Percentiles rank a stretch among this genome's conserved stretches.
These are phyloP conservation scores for Aureobasidium sp. DNA, from an alignment of 2,329 filamentous ascomycete genomes.

Conservation along the genomic window DNA sequence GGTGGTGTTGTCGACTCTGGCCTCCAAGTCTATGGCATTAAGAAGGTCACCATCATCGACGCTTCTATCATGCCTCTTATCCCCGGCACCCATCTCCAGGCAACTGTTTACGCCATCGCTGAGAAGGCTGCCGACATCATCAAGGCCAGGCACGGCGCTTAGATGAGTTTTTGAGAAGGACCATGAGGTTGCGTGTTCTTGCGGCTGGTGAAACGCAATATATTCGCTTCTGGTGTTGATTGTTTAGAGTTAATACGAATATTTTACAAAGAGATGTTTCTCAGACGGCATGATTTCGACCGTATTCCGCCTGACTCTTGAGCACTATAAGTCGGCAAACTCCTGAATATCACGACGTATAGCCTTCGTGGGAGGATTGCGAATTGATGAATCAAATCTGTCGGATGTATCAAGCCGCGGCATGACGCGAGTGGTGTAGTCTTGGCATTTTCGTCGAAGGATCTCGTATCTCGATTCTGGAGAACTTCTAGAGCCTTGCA, in stretches of 20 bases:
- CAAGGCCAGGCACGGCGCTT: slow-evolving; percentile 21
- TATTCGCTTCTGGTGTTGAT: neutral
- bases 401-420: neutral
- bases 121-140: slow-evolving; percentile 28
- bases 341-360: neutral
- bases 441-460: neutral
- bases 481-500: neutral
- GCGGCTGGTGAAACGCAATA: slow-evolving; percentile 18
- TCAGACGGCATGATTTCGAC: no score
- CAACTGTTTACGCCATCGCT: slow-evolving; percentile 30
- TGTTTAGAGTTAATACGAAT: neutral
- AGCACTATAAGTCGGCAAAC: neutral
- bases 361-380: neutral
- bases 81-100: slow-evolving; percentile 28
- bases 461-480: neutral
- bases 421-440: neutral
- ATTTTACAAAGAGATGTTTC: neutral
- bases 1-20: slow-evolving; percentile 28
- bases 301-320: no score
- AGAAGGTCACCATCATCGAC: slow-evolving; percentile 29
- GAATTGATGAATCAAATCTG: neutral
- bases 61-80: slow-evolving; percentile 27
- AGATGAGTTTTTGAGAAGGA: slow-evolving; percentile 23
- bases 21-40: slow-evolving; percentile 27
- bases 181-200: slow-evolving; percentile 19